phyloP scores from a whole-genome alignment of 768 basidiomycete genomes.

The Mycena maculata region DNA sequence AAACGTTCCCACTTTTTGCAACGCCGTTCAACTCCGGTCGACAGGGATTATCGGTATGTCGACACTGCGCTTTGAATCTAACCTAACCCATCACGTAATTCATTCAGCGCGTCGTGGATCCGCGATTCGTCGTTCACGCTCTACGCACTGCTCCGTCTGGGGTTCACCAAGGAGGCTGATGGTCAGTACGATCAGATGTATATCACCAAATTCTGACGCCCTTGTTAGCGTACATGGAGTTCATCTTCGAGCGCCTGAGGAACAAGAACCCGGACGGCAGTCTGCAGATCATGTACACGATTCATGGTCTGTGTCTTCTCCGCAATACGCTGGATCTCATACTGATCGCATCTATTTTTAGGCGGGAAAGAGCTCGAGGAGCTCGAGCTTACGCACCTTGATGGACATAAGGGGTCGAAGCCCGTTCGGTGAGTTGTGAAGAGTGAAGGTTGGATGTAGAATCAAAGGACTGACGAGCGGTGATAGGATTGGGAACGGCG shows the following conservation, averaged over 20 bases:
- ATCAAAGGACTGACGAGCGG: not conserved
- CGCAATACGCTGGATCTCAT: not conserved
- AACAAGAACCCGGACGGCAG: conserved; percentile 91
- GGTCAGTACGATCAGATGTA: conserved; percentile 55
- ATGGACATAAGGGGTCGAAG: conserved; percentile 87
- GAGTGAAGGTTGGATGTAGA: not conserved
- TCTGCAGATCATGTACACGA: conserved; percentile 97
- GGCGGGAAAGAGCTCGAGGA: conserved; percentile 86
- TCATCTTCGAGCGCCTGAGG: conserved; percentile 86
- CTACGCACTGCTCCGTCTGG: conserved; percentile 92
- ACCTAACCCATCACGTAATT: not conserved
- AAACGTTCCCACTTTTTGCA: not conserved
- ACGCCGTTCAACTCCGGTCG: not conserved
- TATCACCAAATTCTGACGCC: not conserved
- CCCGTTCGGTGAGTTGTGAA: conserved; percentile 68
- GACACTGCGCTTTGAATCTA: not conserved
- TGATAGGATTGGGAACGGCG: conserved; percentile 90
- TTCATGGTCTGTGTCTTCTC: conserved; percentile 69
- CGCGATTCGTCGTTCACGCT: conserved; percentile 97
- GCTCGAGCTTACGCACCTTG: conserved; percentile 85
- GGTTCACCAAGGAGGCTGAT: conserved; percentile 93
- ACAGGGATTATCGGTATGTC: conserved; percentile 74
- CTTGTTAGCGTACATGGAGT: conserved; percentile 83
- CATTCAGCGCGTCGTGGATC: conserved; percentile 82
- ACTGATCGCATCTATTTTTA: conserved; percentile 34